Conservation (phyloP, 2,329 filamentous ascomycete species). For the Talaromyces rugulosus region DNA sequence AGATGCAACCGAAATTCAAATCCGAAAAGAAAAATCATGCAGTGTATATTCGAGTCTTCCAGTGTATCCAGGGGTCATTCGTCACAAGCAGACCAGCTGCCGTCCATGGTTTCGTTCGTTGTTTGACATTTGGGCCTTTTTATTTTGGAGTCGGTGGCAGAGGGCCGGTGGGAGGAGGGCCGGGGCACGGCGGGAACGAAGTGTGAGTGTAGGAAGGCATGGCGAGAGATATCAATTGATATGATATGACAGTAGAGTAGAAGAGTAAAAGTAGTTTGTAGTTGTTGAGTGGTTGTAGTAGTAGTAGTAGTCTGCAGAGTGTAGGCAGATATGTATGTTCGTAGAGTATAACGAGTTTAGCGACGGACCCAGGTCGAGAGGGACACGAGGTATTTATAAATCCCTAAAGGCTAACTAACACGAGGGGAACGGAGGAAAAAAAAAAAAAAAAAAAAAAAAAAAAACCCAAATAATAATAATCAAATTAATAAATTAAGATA, state of each 20-base stretch:
- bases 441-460: not conserved
- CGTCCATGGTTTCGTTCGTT: not conserved
- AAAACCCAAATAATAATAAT: not conserved
- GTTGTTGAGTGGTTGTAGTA: too few species aligned
- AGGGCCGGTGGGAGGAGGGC: slow-evolving; percentile 13
- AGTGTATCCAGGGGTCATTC: not conserved
- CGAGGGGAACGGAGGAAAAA: not conserved
- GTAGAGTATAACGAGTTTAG: not conserved
- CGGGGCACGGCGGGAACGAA: slow-evolving; percentile 13
- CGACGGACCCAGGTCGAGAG: not conserved
- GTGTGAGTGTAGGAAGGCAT: slow-evolving; percentile 13
- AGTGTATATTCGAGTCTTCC: not conserved
- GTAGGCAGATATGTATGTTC: not conserved
- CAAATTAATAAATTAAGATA: not conserved
- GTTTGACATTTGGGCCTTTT: not conserved
- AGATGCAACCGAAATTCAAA: not conserved
- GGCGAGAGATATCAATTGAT: not conserved
- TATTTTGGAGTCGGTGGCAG: slow-evolving; percentile 14
- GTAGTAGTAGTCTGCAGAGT: not conserved
- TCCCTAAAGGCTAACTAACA: too few species aligned
- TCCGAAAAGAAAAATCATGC: not conserved
- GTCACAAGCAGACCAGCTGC: not conserved
- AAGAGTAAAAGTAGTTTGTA: not conserved
- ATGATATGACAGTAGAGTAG: not conserved
- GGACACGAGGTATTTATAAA: not conserved